Percentiles rank a stretch among this genome's conserved stretches.
These are phyloP conservation scores for Pichia sp. DNA, from an alignment of 1,139 yeast species.

Conservation along the genomic window DNA sequence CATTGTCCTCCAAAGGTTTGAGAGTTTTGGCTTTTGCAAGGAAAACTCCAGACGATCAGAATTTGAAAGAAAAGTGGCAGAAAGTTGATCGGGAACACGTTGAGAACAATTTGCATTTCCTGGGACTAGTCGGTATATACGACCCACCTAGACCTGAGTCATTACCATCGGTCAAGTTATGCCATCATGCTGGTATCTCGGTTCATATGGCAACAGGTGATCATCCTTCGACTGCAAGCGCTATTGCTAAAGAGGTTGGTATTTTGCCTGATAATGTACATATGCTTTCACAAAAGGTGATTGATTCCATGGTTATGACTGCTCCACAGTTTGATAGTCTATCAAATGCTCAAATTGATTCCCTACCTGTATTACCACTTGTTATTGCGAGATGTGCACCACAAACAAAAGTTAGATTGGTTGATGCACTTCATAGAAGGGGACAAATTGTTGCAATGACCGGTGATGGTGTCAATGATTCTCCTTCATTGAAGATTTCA, in stretches of 20 bases:
- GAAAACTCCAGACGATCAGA: conserved; percentile 30
- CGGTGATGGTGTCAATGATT: conserved; percentile 84
- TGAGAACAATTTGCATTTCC: conserved; percentile 54
- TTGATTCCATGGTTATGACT: conserved; percentile 68
- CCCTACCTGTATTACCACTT: conserved; percentile 65
- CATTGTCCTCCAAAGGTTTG: conserved; percentile 64
- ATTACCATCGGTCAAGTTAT: conserved; percentile 58
- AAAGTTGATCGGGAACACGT: conserved; percentile 44
- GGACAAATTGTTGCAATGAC: conserved; percentile 76
- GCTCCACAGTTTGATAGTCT: conserved; percentile 69
- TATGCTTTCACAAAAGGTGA: conserved; percentile 59
- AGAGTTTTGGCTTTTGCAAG: conserved; percentile 71
- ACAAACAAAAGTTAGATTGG: conserved; percentile 78
- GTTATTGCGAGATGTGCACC: conserved; percentile 87
- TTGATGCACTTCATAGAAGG: conserved; percentile 75
- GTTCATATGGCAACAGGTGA: conserved; percentile 88
- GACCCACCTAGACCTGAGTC: conserved; percentile 81
- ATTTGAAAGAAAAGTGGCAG: conserved; percentile 29
- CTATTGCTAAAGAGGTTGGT: conserved; percentile 84
- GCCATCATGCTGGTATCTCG: conserved; percentile 74
- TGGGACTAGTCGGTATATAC: conserved; percentile 74
- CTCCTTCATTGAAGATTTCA: conserved; percentile 74
- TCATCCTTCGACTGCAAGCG: conserved; percentile 77
- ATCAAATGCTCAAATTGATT: conserved; percentile 59
- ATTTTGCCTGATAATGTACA: conserved; percentile 67